Base-by-base conservation (phyloP, 805 yeast genomes). In the Dipodascus albidus region DNA sequence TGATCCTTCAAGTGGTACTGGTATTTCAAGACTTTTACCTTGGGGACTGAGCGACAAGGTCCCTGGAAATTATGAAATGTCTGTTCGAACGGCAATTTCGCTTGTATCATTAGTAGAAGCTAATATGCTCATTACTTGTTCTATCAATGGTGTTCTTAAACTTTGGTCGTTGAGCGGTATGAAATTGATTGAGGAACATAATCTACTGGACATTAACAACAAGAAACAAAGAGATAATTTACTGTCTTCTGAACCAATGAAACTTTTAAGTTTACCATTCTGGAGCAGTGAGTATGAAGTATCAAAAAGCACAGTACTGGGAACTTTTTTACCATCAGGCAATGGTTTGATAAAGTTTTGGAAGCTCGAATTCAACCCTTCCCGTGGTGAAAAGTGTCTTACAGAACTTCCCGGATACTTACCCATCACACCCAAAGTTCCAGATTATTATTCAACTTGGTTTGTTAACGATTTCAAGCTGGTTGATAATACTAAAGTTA, bases 151-250 rank as follows among this genome's bases (percentile, higher is more conserved):
- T 59, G 65, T 64, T 2, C 58, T 87, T 35, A 77, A 80, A 56
- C 58, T 85, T 20, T 87, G 93, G 90, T 74, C 80, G 24, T 60
- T 83, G 2, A 57, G 62, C 0, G 59, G 71, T 2, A 62, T 67
- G 50, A 49, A 60, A 3, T 59, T 70, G n/a, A 47, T 70, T n/a
- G 52, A 60, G 21, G 67, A 65, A 3, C 48, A 50, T 17, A 48
- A 50, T 9, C 14, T 47, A 21, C 23, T 23, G 47, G 21, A 19
- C 49, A 21, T 21, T 50, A 23, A 24, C 44, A 27, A 27, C 11
- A 47, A 51, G 38, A 19, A 48, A 24, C 24, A 22, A 38, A 4
- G n/a, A 19, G 35, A 6, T 52, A 61, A 58, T 20, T 58, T 60
- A 23, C 63, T 71, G 22, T 70, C 66, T 21, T 57, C 67, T 1